Conservation (phyloP, 495 filamentous ascomycete species). For the Podospora anserina region DNA sequence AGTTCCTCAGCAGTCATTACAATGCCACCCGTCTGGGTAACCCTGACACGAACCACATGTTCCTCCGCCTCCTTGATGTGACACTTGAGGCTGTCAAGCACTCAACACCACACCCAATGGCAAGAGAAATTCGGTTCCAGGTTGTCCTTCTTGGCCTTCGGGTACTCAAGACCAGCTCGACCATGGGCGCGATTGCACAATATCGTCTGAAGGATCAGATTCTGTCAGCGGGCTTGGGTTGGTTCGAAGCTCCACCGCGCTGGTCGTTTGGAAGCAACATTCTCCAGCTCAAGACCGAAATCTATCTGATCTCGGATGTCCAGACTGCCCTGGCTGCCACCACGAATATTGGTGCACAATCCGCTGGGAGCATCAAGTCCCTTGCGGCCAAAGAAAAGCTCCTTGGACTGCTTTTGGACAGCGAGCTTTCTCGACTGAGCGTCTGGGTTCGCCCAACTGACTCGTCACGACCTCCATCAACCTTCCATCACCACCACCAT, state of each 20-base stretch:
- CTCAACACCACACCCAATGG: constrained; percentile 75
- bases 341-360: constrained; percentile 53
- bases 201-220: constrained; percentile 85
- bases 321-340: constrained; percentile 57
- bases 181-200: constrained; percentile 54
- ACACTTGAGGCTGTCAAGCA: constrained; percentile 69
- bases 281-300: constrained; percentile 89
- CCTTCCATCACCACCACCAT: constrained; percentile 24
- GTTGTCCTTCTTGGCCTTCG: constrained; percentile 76
- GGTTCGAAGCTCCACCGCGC: constrained; percentile 78
- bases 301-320: constrained; percentile 76
- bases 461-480: constrained; percentile 31
- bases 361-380: constrained; percentile 56
- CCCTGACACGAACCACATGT: constrained; percentile 72
- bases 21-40: constrained; percentile 81
- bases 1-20: constrained; percentile 91
- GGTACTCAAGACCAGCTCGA: constrained; percentile 66
- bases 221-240: constrained; percentile 76
- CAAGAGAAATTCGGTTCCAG: constrained; percentile 86
- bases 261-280: constrained; percentile 97
- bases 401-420: constrained; percentile 72
- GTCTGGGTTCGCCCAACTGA: constrained; percentile 91
- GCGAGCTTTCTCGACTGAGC: constrained; percentile 75
- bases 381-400: constrained; percentile 77
- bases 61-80: constrained; percentile 70